phyloP scores from a whole-genome alignment of 768 basidiomycete genomes.

The Suillus subaureus region DNA sequence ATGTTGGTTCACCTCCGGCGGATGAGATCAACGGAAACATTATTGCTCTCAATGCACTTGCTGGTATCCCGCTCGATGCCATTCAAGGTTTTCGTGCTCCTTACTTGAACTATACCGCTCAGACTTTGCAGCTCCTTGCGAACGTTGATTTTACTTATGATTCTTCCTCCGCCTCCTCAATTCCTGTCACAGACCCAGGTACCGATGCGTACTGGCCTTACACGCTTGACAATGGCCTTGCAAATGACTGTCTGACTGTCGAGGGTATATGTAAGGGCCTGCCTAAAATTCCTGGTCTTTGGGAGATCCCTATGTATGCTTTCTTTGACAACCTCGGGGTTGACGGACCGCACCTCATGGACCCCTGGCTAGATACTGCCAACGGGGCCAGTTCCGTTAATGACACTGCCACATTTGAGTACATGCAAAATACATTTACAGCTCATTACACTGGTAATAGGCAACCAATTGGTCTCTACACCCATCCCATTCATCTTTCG shows the following conservation, averaged over 20 bases:
- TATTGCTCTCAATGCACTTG: conserved; percentile 75
- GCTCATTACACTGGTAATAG: conserved; percentile 74
- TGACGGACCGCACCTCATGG: conserved; percentile 72
- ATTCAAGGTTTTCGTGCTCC: conserved; percentile 81
- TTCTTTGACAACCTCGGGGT: conserved; percentile 64
- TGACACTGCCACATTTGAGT: conserved; percentile 64
- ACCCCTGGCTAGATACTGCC: conserved; percentile 75
- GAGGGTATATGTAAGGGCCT: conserved; percentile 63
- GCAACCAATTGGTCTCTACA: conserved; percentile 81
- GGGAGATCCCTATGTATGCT: conserved; percentile 87
- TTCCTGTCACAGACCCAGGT: conserved; percentile 62
- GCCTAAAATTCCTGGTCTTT: conserved; percentile 74
- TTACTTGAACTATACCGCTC: conserved; percentile 63
- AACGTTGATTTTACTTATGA: conserved; percentile 71
- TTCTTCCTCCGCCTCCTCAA: conserved; percentile 58
- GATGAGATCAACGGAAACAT: conserved; percentile 80
- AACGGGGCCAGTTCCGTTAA: conserved; percentile 53
- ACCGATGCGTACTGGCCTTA: conserved; percentile 87
- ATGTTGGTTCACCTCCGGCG: conserved; percentile 61
- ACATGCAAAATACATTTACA: conserved; percentile 75
- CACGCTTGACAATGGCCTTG: conserved; percentile 77
- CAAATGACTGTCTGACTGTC: conserved; percentile 70
- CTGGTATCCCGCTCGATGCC: conserved; percentile 67
- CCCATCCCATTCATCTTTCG: conserved; percentile 78
- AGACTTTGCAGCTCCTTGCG: conserved; percentile 61